These are phyloP conservation scores for Diplotaxis tenuifolia DNA, from an alignment of 345 rosid genomes.

Conservation along the genomic window DNA sequence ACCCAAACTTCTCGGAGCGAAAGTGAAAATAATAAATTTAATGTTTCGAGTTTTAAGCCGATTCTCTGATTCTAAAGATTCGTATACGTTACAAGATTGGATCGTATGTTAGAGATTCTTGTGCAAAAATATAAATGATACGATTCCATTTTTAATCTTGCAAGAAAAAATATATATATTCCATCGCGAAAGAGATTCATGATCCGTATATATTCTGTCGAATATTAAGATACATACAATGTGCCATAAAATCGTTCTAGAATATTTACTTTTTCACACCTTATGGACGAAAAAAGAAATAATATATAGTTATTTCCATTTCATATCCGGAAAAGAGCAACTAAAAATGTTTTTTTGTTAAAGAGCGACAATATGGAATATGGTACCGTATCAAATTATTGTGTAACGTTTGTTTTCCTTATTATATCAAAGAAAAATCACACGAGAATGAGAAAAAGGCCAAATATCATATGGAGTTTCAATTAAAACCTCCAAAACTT, in stretches of 20 bases:
- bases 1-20: constrained; percentile 44
- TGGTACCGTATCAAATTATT: not conserved
- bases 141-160: constrained; percentile 16
- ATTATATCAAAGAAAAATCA: not conserved
- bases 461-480: not conserved
- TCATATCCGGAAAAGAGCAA: not conserved
- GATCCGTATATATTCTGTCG: constrained; percentile 3
- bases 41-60: constrained; percentile 25
- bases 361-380: not conserved
- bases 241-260: constrained; percentile 17
- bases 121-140: not conserved
- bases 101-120: constrained; percentile 9
- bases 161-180: not conserved
- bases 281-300: constrained; percentile 7
- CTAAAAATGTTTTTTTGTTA: not conserved
- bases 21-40: not conserved
- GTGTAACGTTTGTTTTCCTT: constrained; percentile 7
- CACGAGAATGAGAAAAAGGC: not conserved
- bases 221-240: not conserved
- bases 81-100: constrained; percentile 3
- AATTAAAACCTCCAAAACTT: not conserved
- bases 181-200: not conserved
- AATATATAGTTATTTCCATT: constrained; percentile 10
- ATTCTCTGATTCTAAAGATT: constrained; percentile 15
- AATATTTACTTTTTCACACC: not conserved